These are phyloP conservation scores for Trametes elegans DNA, from an alignment of 768 basidiomycete genomes.

Conservation along the genomic window DNA sequence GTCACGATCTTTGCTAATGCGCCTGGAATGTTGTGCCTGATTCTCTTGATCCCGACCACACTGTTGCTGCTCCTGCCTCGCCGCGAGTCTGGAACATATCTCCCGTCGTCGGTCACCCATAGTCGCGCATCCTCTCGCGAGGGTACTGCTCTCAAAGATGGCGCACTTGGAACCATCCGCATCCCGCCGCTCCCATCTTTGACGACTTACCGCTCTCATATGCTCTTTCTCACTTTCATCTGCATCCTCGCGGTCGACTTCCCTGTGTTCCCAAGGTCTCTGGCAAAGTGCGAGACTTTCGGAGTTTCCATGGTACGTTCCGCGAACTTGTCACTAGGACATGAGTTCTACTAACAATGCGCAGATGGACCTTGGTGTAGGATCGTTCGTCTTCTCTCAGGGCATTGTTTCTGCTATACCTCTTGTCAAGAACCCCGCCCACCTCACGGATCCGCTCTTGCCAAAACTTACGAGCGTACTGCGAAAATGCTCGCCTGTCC, in stretches of 20 bases:
- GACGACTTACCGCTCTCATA: slow-evolving; percentile 87
- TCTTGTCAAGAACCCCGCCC: slow-evolving; percentile 58
- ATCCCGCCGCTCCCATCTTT: slow-evolving; percentile 64
- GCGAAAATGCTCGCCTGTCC: slow-evolving; percentile 64
- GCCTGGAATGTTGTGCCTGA: slow-evolving; percentile 49
- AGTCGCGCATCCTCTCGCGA: slow-evolving; percentile 18
- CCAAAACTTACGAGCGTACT: slow-evolving; percentile 50
- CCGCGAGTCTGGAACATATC: slow-evolving; percentile 42
- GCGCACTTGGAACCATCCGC: neutral
- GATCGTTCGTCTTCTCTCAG: slow-evolving; percentile 96
- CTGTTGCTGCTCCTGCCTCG: slow-evolving; percentile 45
- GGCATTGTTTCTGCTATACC: slow-evolving; percentile 90
- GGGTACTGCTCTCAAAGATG: neutral
- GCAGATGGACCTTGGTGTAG: slow-evolving; percentile 98
- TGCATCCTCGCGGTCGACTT: slow-evolving; percentile 97
- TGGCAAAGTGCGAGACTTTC: slow-evolving; percentile 93
- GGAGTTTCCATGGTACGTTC: slow-evolving; percentile 85
- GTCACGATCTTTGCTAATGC: slow-evolving; percentile 72
- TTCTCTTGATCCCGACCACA: slow-evolving; percentile 45
- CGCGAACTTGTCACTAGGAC: neutral
- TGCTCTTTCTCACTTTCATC: slow-evolving; percentile 91
- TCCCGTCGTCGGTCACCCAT: slow-evolving; percentile 45
- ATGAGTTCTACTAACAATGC: slow-evolving; percentile 1
- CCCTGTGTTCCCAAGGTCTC: slow-evolving; percentile 78
- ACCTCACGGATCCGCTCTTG: slow-evolving; percentile 47